Conservation (phyloP, 2,329 filamentous ascomycete genomes). For the Exophiala alcalophila region DNA sequence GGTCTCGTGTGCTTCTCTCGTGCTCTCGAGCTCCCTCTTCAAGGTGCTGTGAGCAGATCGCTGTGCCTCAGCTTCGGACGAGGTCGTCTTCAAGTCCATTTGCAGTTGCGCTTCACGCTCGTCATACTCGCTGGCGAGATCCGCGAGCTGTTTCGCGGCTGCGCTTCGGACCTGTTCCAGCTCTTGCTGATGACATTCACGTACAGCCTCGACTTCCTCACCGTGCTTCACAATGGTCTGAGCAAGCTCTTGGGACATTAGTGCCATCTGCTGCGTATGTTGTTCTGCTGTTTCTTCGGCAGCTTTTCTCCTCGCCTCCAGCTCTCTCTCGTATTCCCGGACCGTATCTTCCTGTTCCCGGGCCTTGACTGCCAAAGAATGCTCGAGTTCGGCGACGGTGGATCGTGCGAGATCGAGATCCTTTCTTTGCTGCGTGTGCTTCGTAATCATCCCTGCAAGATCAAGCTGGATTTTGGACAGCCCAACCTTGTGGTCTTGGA, state of each 20-base stretch:
- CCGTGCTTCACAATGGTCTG: constrained; percentile 11
- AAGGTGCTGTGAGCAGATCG: constrained; percentile 15
- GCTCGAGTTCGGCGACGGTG: constrained; percentile 12
- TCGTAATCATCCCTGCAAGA: constrained; percentile 26
- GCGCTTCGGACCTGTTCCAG: constrained; percentile 27
- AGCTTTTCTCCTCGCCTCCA: constrained; percentile 7
- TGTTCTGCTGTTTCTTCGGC: constrained; percentile 10
- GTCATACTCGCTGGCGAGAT: constrained; percentile 37
- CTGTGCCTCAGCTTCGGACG: constrained; percentile 25
- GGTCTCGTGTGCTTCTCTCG: constrained; percentile 18
- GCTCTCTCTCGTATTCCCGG: constrained; percentile 11
- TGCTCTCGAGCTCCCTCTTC: constrained; percentile 21
- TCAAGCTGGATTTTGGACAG: constrained; percentile 27
- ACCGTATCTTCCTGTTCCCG: constrained; percentile 12
- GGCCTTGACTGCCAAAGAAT: constrained; percentile 9
- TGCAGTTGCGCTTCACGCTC: constrained; percentile 33
- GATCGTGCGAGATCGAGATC: constrained; percentile 22
- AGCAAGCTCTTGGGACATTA: constrained; percentile 13
- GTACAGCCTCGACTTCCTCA: constrained; percentile 15
- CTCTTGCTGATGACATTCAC: constrained; percentile 11
- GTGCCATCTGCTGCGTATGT: constrained; percentile 14
- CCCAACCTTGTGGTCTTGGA: constrained; percentile 19
- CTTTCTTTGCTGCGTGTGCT: constrained; percentile 25
- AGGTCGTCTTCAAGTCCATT: constrained; percentile 23
- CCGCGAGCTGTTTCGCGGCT: constrained; percentile 35